Base-by-base conservation (phyloP, 768 basidiomycete genomes). In the Termitomyces titanicus region DNA sequence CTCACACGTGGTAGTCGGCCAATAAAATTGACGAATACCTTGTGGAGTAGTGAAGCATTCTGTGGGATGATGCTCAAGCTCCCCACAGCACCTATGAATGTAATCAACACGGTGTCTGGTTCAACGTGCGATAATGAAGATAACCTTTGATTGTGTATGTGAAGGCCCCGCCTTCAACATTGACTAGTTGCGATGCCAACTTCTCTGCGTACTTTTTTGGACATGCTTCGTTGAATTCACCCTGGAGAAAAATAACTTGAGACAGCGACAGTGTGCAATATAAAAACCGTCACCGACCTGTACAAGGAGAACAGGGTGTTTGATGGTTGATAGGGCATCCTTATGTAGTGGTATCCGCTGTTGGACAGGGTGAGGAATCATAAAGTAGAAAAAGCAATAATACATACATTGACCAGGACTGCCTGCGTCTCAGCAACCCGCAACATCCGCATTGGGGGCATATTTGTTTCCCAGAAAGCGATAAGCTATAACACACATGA, bases 71-170 rank as follows among this genome's bases (percentile, higher is more conserved):
- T 69, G 61, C 79, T 79, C 38, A 89, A 64, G 62, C 76, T 79
- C 3, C 79, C 81, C 43, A 74, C 71, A 51, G 75, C 83, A 58
- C 85, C 86, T 87, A 58, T 20, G 25, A 25, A 56, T 47, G 9
- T 3, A 13, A 47, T 42, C 35, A 34, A 54, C 17, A 40, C 27
- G 20, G 13, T 40, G 13, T 25, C n/a, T 8, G 18, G 17, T 54
- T 6, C 17, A 46, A 29, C 20, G 39, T 29, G n/a, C 22, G 5
- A 20, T 17, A 22, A 20, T 50, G 22, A 46, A 27, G 24, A 40
- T 24, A 18, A 87, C 88, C 85, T 78, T 81, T 86, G 39, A 90
- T 78, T 22, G 77, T 72, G 57, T 81, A 86, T 1, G 88, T 58
- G 6, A 79, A 66, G 40, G 81, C 76, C 47, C 81, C 82, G 7